Evolutionary conservation across 2,329 filamentous ascomycete genomes (phyloP).

Genomic region (Pseudopithomyces maydicus): DNA sequence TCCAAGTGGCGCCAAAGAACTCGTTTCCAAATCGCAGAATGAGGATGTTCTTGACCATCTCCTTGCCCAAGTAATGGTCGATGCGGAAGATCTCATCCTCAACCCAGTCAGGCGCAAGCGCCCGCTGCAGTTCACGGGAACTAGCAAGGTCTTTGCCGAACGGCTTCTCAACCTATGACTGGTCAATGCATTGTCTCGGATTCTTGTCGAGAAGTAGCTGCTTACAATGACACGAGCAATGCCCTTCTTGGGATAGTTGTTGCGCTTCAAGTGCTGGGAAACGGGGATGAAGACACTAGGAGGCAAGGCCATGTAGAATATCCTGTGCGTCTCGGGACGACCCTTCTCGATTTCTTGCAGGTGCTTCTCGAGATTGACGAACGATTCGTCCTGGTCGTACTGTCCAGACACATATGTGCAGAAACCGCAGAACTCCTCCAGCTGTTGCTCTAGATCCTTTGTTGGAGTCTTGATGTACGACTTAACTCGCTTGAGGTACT

Average conservation of each 20-base stretch:
- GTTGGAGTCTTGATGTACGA: slow-evolving; percentile 99
- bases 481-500: slow-evolving; percentile 92
- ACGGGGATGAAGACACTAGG: slow-evolving; percentile 98
- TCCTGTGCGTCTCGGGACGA: slow-evolving; percentile 80
- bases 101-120: slow-evolving; percentile 95
- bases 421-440: slow-evolving; percentile 84
- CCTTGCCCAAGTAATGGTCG: slow-evolving; percentile 98
- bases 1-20: slow-evolving; percentile 98
- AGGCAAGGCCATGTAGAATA: slow-evolving; percentile 99
- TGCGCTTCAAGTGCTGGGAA: slow-evolving; percentile 94
- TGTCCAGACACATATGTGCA: slow-evolving; percentile 97
- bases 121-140: slow-evolving; percentile 92
- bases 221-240: slow-evolving; percentile 92
- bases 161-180: slow-evolving; percentile 87
- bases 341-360: slow-evolving; percentile 83
- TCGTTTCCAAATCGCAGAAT: slow-evolving; percentile 98
- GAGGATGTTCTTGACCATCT: slow-evolving; percentile 99
- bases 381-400: slow-evolving; percentile 96
- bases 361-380: slow-evolving; percentile 82
- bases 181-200: slow-evolving; percentile 12
- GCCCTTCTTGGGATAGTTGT: slow-evolving; percentile 90
- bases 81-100: slow-evolving; percentile 99
- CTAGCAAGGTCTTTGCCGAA: slow-evolving; percentile 97
- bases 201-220: not conserved
- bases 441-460: slow-evolving; percentile 94